Base-by-base conservation (phyloP, 2,329 filamentous ascomycete species). In the Pyrenochaeta sp. region DNA sequence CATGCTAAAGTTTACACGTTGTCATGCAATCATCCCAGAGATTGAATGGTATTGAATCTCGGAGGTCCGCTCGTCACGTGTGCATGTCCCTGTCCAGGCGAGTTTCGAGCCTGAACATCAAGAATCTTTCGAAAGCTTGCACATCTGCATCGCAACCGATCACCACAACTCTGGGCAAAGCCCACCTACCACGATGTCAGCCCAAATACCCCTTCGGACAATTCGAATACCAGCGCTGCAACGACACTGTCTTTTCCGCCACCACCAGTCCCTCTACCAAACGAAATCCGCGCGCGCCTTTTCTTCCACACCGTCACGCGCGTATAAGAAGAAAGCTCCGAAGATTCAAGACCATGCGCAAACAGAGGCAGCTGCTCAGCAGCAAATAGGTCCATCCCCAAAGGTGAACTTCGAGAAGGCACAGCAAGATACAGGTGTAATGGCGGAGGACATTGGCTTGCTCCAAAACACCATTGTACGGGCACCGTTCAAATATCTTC, bases 241-340 rank as follows among this genome's bases (percentile, higher is more conserved):
- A 33, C 68, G 60, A 36, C 69, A 70, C 66, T 72, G 68, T 39
- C 58, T 69, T 47, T 62, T 66, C 56, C 59, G 60, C 9, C 62
- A 56, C 15, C 60, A 40, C 31, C 52, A 50, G 45, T 44, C 32
- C 45, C 23, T 45, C 11, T 12, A 39, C 51, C 39, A 43, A 29
- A 45, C 51, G 42, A 42, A 58, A 27, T 32, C 57, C 9, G 33
- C 52, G 27, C 69, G 66, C 36, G 53, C 58, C 18, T 69, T 72
- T 53, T 67, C 69, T 31, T 60, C 62, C 4, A 68, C 67, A 27
- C 46, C 61, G n/a, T 20, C 57, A 11, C 62, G 57, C 27, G 51
- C 50, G 15, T 36, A 49, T 42, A 33, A 53, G 47, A 49, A 45
- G 41, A 47, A 52, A n/a, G 17, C 45, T 9, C 40, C 42, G 48